Percentiles rank a stretch among this genome's conserved stretches.
Conservation (phyloP, 345 rosid genomes). For the Eucalyptus urophylla region DNA sequence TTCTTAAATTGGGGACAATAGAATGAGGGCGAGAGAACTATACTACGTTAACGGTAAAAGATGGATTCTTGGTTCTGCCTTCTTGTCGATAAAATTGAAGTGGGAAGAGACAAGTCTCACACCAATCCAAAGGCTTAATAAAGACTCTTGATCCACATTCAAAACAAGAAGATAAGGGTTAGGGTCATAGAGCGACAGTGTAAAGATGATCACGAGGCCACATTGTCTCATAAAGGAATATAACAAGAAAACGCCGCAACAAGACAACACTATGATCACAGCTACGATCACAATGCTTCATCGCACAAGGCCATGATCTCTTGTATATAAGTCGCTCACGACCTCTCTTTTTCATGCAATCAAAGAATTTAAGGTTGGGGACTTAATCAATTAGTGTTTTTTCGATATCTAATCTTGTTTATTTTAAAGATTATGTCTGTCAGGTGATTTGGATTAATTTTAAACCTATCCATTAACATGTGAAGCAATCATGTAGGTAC, state of each 20-base stretch:
- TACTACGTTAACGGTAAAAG: neutral
- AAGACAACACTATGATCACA: neutral
- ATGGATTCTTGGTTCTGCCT: neutral
- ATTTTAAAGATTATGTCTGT: too few species aligned
- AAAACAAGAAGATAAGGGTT: neutral
- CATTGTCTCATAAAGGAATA: neutral
- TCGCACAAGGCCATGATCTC: neutral
- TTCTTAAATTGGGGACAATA: neutral
- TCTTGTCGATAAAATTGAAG: neutral
- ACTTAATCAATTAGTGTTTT: too few species aligned
- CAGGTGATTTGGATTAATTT: too few species aligned
- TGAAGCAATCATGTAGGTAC: too few species aligned
- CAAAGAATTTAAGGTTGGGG: too few species aligned
- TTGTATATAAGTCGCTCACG: neutral
- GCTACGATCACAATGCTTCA: neutral
- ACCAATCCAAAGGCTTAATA: neutral
- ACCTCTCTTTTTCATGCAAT: too few species aligned
- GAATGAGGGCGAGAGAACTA: too few species aligned
- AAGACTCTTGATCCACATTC: neutral
- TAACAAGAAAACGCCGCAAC: neutral
- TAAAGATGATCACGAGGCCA: neutral
- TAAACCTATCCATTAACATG: too few species aligned
- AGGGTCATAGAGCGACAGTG: neutral
- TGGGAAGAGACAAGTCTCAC: too few species aligned
- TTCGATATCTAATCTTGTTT: too few species aligned